Conservation (phyloP, 176 grass and related monocot genomes). For the Oryza australiensis region DNA sequence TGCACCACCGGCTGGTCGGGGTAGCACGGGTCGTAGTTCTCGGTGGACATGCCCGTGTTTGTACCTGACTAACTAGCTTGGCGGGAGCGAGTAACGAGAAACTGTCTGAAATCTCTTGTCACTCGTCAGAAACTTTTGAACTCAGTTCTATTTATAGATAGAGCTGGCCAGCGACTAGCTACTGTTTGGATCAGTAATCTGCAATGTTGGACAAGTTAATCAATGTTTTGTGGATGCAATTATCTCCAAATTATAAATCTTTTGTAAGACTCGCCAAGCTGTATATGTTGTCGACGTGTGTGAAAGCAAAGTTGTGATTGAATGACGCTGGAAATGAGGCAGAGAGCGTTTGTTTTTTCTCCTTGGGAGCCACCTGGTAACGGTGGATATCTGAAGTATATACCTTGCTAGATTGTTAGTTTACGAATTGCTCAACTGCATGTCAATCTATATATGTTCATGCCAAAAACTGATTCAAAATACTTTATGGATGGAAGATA, state of each 20-base stretch:
- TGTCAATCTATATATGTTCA: background rate
- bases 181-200: background rate
- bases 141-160: slow-evolving; percentile 12
- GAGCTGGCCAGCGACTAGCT: background rate
- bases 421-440: background rate
- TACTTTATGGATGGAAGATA: no score
- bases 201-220: background rate
- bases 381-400: slow-evolving; percentile 47
- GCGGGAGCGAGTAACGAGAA: background rate
- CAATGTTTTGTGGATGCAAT: background rate
- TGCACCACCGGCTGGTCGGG: slow-evolving; percentile 67
- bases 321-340: background rate
- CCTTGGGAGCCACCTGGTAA: slow-evolving; percentile 24
- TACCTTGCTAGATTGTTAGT: slow-evolving; percentile 3
- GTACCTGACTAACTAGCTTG: background rate
- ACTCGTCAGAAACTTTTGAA: background rate
- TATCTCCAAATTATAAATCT: background rate
- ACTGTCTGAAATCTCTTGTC: background rate
- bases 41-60: slow-evolving; percentile 39
- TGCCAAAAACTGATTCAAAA: background rate
- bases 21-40: slow-evolving; percentile 75
- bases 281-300: background rate
- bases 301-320: slow-evolving; percentile 16
- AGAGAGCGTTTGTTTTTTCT: background rate
- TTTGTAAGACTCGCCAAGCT: background rate